Conservation (phyloP, 2,329 filamentous ascomycete genomes). For the Aspergillus alliaceus region DNA sequence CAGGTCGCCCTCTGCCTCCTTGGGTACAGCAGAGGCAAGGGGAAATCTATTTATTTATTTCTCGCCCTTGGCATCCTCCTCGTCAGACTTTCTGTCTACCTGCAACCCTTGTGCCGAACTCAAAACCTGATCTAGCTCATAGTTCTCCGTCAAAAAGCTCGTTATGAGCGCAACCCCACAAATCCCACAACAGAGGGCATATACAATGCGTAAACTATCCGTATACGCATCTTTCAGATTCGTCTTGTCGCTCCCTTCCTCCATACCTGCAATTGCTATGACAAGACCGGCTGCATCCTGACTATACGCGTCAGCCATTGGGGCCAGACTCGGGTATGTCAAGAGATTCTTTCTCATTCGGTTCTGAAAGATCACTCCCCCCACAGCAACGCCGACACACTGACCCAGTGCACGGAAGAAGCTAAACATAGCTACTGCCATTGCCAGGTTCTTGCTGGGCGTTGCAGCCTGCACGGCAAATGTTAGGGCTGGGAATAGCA, state of each 20-base stretch:
- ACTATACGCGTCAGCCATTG: constrained; percentile 47
- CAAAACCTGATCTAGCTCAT: constrained; percentile 32
- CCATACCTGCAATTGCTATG: constrained; percentile 55
- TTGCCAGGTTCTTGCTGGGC: constrained; percentile 56
- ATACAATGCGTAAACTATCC: constrained; percentile 53
- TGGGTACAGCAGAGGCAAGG: too few relatives aligned
- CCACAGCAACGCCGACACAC: constrained; percentile 62
- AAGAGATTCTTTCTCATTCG: constrained; percentile 53
- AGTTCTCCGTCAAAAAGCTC: constrained; percentile 52
- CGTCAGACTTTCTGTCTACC: too few relatives aligned
- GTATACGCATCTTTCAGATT: constrained; percentile 53
- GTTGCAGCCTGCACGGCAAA: constrained; percentile 63
- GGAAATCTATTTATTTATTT: too few relatives aligned
- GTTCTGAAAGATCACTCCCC: constrained; percentile 68
- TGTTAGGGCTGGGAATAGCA: constrained; percentile 62
- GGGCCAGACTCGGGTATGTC: constrained; percentile 48
- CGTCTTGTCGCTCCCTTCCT: constrained; percentile 35
- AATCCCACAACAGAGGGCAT: constrained; percentile 54
- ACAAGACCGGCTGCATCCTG: constrained; percentile 59
- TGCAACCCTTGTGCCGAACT: too few relatives aligned
- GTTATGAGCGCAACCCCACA: constrained; percentile 50
- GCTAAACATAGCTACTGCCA: constrained; percentile 61
- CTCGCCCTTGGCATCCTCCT: too few relatives aligned
- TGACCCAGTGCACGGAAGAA: constrained; percentile 66
- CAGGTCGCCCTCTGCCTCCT: too few relatives aligned